Conservation (phyloP, 768 basidiomycete species). For the Phlebiopsis flavidoalba region DNA sequence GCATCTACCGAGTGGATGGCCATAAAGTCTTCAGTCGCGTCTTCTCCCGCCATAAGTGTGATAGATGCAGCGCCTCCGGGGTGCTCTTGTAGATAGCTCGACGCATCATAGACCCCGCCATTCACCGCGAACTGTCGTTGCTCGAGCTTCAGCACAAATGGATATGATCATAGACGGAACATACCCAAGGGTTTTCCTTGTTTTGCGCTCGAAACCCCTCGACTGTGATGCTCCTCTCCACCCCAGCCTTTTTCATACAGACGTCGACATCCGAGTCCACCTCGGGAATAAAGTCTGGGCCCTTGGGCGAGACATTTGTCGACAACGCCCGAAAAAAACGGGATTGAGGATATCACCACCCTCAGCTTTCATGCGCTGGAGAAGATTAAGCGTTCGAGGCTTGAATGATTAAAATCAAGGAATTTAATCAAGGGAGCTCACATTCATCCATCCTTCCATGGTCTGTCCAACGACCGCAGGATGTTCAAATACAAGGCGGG, state of each 20-base stretch:
- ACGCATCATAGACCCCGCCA: slow-evolving; percentile 52
- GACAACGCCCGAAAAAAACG: slow-evolving; percentile 23
- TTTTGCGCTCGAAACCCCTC: slow-evolving; percentile 38
- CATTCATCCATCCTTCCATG: slow-evolving; percentile 53
- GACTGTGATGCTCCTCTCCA: slow-evolving; percentile 38
- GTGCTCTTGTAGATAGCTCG: slow-evolving; percentile 46
- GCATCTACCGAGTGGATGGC: slow-evolving; percentile 56
- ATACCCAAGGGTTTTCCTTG: slow-evolving; percentile 15
- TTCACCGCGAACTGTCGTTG: slow-evolving; percentile 48
- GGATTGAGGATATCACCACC: slow-evolving; percentile 42
- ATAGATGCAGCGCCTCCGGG: slow-evolving; percentile 58
- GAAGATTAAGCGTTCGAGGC: slow-evolving; percentile 17
- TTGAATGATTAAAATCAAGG: too few species aligned
- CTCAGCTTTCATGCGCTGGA: slow-evolving; percentile 39
- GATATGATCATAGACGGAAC: not conserved
- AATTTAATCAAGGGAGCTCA: too few species aligned
- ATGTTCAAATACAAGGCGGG: slow-evolving; percentile 48
- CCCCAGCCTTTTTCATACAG: slow-evolving; percentile 39
- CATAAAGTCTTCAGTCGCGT: slow-evolving; percentile 61
- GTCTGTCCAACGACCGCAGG: slow-evolving; percentile 46
- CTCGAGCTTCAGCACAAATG: not conserved
- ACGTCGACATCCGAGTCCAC: slow-evolving; percentile 19
- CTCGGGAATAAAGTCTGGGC: not conserved
- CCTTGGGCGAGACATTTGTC: too few species aligned
- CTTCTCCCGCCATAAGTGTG: slow-evolving; percentile 48